These are phyloP conservation scores for Neonectria hederae DNA, from an alignment of 2,329 filamentous ascomycete genomes.

Conservation along the genomic window DNA sequence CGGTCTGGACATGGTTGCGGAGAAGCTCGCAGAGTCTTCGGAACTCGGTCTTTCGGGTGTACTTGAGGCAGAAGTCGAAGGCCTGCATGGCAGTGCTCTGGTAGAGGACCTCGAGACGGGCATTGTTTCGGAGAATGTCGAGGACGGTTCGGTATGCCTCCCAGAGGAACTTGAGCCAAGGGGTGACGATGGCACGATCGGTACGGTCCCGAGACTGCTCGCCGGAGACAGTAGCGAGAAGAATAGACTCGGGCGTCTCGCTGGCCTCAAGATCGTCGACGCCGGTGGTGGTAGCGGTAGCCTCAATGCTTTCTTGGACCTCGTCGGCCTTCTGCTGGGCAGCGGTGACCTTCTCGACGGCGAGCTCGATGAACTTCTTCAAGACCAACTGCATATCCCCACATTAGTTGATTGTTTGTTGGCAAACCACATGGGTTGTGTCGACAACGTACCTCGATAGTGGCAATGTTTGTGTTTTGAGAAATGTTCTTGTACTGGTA, in stretches of 20 bases:
- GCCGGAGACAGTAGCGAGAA: slow-evolving; percentile 96
- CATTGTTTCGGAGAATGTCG: slow-evolving; percentile 99
- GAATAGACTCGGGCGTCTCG: slow-evolving; percentile 97
- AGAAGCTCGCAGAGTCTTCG: slow-evolving; percentile 97
- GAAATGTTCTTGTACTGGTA: slow-evolving; percentile 99
- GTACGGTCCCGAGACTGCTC: slow-evolving; percentile 98
- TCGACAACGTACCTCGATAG: slow-evolving; percentile 78
- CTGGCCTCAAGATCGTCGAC: slow-evolving; percentile 96
- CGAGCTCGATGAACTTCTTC: slow-evolving; percentile 97
- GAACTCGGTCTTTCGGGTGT: slow-evolving; percentile 99
- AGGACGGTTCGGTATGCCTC: slow-evolving; percentile 98
- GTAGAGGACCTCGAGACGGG: slow-evolving; percentile 95
- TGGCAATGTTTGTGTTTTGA: slow-evolving; percentile 97
- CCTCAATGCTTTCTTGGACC: slow-evolving; percentile 87
- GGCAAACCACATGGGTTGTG: slow-evolving; percentile 6
- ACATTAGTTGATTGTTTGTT: slow-evolving; percentile 32
- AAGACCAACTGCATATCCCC: slow-evolving; percentile 74
- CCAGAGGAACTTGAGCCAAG: slow-evolving; percentile 99
- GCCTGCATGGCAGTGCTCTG: slow-evolving; percentile 98
- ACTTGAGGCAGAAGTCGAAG: slow-evolving; percentile 98
- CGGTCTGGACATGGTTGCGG: slow-evolving; percentile 98
- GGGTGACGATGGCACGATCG: slow-evolving; percentile 96
- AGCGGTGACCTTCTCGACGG: slow-evolving; percentile 93
- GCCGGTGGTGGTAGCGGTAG: slow-evolving; percentile 70
- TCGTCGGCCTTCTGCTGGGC: slow-evolving; percentile 97